Base-by-base conservation (phyloP, 164 flowering plant genomes). In the Platanus orientalis region DNA sequence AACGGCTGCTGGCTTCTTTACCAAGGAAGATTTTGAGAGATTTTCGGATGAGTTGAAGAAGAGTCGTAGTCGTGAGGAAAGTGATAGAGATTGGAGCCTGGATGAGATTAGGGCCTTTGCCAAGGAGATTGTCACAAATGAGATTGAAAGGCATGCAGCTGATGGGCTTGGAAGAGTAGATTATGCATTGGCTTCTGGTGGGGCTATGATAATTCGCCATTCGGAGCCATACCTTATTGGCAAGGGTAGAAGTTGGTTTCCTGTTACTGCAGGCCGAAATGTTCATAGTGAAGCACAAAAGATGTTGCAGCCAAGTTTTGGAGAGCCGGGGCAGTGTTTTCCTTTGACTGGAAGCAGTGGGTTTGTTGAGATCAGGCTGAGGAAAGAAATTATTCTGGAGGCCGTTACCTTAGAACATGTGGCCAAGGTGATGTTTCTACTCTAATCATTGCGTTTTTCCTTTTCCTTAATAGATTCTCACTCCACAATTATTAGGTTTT, bases 321-420 rank as follows among this genome's bases (percentile, higher is more conserved):
- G 97, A 32, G 86, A 89, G 78, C 97, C 97, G 19, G 97, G 97
- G 20, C 81, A 84, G 71, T 91, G 97, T 65, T 91, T 89, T 56
- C 74, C 97, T 4, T 73, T 91, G 64, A 81, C 80, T 56, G 97
- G 97, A 28, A 79, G 76, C 66, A 74, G 62, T 52, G 97, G 97
- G 6, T 91, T 83, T 74, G 93, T 89, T 21, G 73, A 79, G 67
- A 76, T 91, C 40, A 81, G 57, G 77, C 77, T 91, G 42, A 80
- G 93, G 64, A 73, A 83, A 0, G 82, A 87, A 3, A 84, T 91
- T 40, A 40, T 89, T 42, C 93, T 92, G 1, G 92, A 89, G 69
- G 93, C 96, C 61, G 57, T 91, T 26, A 91, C 97, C 10, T 64
- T 91, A 77, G 97, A 91, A 50, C 97, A 91, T 77, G 90, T 91